These are phyloP conservation scores for Solanum ossicruentum DNA, from an alignment of 257 asterid species.

Conservation along the genomic window DNA sequence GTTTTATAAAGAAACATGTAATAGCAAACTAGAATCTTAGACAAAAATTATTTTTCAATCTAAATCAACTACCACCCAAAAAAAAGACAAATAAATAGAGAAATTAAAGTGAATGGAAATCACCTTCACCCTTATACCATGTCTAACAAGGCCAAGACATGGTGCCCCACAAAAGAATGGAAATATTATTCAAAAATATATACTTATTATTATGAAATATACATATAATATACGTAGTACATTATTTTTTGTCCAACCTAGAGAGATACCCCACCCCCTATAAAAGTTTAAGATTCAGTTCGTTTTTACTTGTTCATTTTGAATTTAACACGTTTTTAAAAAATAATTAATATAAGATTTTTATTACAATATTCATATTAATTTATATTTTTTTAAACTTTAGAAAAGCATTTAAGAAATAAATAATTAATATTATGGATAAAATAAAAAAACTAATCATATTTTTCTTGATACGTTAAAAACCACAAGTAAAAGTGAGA, in stretches of 20 bases:
- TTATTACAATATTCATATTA: background rate
- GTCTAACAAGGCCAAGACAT: slow-evolving; percentile 49
- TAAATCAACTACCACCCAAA: background rate
- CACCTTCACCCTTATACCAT: background rate
- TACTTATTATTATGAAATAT: background rate
- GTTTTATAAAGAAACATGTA: background rate
- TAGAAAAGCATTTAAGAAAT: too few species aligned
- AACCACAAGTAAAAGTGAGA: too few species aligned
- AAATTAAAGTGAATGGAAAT: background rate
- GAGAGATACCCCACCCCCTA: background rate
- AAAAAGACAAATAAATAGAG: background rate
- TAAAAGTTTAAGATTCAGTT: background rate
- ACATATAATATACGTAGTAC: background rate
- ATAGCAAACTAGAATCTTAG: background rate
- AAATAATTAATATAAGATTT: background rate
- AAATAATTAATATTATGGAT: too few species aligned
- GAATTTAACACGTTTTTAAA: background rate
- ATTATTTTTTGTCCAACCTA: background rate
- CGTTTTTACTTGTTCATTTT: background rate
- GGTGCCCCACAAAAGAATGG: slow-evolving; percentile 13
- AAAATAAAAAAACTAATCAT: too few species aligned
- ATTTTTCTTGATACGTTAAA: too few species aligned
- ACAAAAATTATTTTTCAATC: background rate
- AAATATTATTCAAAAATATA: background rate
- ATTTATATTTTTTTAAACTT: background rate